Conservation (phyloP, 163 green algal species). For the Scenedesmus sp. region DNA sequence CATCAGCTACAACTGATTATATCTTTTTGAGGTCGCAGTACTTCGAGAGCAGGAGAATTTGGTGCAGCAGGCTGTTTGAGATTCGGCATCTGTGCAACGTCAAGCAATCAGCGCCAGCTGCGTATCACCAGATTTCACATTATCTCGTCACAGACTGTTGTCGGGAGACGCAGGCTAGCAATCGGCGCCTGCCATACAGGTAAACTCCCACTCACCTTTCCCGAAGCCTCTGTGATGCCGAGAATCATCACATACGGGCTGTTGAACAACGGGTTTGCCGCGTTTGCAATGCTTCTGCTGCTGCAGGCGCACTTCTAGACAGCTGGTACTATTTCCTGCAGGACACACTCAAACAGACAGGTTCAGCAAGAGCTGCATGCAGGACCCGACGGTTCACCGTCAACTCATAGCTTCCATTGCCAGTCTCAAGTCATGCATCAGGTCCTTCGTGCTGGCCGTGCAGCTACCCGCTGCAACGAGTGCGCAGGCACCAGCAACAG, state of each 20-base stretch:
- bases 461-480: neutral
- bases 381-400: slow-evolving; percentile 9
- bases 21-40: neutral
- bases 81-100: neutral
- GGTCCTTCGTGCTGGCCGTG: slow-evolving; percentile 22
- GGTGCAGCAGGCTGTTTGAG: neutral
- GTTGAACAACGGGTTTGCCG: neutral
- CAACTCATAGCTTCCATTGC: slow-evolving; percentile 34
- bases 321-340: neutral
- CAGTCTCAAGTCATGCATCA: slow-evolving; percentile 42
- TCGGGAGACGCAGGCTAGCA: neutral
- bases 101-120: neutral
- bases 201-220: neutral
- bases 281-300: neutral
- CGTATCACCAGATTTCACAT: neutral
- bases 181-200: neutral
- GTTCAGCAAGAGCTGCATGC: neutral
- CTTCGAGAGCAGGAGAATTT: neutral
- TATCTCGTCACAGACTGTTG: neutral
- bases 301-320: neutral
- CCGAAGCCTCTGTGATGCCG: slow-evolving; percentile 3
- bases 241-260: neutral
- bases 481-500: neutral
- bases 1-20: neutral
- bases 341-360: neutral